A percentile compares a stretch with the other conserved stretches of the same genome.
Evolutionary conservation across 768 basidiomycete genomes (phyloP).

Genomic region (Dictyophora rubrovolvata): DNA sequence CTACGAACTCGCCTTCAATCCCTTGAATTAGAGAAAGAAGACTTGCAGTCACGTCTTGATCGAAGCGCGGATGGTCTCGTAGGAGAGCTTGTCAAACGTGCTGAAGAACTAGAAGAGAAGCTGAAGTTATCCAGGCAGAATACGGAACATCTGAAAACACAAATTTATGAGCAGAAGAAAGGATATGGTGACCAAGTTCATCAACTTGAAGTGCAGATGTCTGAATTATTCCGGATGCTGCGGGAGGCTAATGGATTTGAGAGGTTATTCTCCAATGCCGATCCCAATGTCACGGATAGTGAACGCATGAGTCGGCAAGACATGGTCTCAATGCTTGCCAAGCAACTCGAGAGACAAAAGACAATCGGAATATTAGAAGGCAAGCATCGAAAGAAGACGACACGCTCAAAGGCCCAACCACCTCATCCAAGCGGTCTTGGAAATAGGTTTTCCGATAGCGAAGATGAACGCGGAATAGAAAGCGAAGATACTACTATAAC

Average conservation of each 20-base stretch:
- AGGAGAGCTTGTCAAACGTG: constrained; percentile 65
- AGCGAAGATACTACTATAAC: constrained; percentile 31
- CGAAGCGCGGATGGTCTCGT: constrained; percentile 77
- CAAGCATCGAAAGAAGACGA: constrained; percentile 13
- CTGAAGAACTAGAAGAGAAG: constrained; percentile 65
- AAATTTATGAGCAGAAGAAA: constrained; percentile 64
- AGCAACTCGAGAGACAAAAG: constrained; percentile 70
- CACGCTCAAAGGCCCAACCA: constrained; percentile 22
- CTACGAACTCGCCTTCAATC: constrained; percentile 53
- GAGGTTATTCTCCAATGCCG: constrained; percentile 41
- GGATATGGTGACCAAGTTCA: constrained; percentile 80
- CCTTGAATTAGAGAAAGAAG: constrained; percentile 73
- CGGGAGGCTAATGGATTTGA: constrained; percentile 75
- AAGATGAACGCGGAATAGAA: constrained; percentile 21
- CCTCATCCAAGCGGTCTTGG: constrained; percentile 19
- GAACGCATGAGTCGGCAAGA: constrained; percentile 68
- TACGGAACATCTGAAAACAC: constrained; percentile 62
- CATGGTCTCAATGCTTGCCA: constrained; percentile 71
- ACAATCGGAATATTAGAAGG: constrained; percentile 85
- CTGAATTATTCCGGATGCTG: constrained; percentile 90
- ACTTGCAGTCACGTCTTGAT: constrained; percentile 70
- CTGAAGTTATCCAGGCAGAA: constrained; percentile 71
- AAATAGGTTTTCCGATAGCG: constrained; percentile 16
- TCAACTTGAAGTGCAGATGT: constrained; percentile 85
- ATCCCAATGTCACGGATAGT: constrained; percentile 29